phyloP scores from a whole-genome alignment of 306 rosid genomes.

The Pyrus pyrifolia region DNA sequence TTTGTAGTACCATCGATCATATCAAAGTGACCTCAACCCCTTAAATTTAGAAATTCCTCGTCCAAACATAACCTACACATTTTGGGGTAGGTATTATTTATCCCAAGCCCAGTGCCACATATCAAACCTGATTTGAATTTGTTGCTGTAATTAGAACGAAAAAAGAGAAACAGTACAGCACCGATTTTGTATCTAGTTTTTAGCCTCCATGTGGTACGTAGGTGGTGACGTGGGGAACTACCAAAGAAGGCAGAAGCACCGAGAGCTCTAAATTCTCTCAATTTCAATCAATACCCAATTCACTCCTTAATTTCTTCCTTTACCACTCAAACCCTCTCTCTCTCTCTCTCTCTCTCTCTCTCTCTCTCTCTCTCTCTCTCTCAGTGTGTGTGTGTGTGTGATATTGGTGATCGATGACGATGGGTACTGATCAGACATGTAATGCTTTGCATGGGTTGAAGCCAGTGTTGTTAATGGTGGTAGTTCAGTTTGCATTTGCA shows the following conservation, averaged over 20 bases:
- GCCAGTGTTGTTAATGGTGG: slow-evolving; percentile 42
- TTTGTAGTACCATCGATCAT: too few relatives aligned
- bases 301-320: neutral
- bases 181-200: too few relatives aligned
- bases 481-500: slow-evolving; percentile 39
- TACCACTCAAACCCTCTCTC: neutral
- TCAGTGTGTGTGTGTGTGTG: neutral
- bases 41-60: too few relatives aligned
- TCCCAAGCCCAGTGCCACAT: too few relatives aligned
- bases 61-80: too few relatives aligned
- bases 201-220: neutral
- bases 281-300: neutral
- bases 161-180: too few relatives aligned
- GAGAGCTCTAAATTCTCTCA: neutral
- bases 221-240: slow-evolving; percentile 1
- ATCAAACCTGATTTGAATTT: too few relatives aligned
- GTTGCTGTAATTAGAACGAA: too few relatives aligned
- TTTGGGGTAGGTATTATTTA: too few relatives aligned
- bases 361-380: too few relatives aligned
- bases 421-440: neutral
- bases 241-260: neutral
- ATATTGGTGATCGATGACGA: neutral
- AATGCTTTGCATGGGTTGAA: slow-evolving; percentile 25
- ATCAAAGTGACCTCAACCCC: too few relatives aligned
- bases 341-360: too few relatives aligned